Conservation (phyloP, 2,329 filamentous ascomycete species). For the Mycosphaerelloides madeirae region DNA sequence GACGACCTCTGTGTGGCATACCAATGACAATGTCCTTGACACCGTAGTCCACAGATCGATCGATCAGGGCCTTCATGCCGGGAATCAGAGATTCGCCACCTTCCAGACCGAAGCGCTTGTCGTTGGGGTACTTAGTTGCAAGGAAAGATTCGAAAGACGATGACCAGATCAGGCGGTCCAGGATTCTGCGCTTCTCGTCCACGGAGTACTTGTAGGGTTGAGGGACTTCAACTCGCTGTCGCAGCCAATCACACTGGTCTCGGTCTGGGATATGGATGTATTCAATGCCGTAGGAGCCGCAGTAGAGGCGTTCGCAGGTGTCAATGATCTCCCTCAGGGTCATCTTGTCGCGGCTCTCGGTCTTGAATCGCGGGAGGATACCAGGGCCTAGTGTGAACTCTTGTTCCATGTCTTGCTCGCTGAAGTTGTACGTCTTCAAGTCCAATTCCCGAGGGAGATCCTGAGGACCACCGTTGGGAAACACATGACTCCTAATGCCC, state of each 20-base stretch:
- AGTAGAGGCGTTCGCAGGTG: slow-evolving; percentile 93
- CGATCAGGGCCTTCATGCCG: slow-evolving; percentile 98
- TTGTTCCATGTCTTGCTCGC: slow-evolving; percentile 85
- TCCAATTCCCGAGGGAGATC: slow-evolving; percentile 74
- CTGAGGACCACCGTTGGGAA: slow-evolving; percentile 2
- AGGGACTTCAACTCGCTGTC: slow-evolving; percentile 89
- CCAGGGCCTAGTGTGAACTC: slow-evolving; percentile 90
- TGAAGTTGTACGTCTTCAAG: slow-evolving; percentile 91
- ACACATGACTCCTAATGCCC: slow-evolving; percentile 73
- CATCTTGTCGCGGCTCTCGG: slow-evolving; percentile 88
- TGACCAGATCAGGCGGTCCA: slow-evolving; percentile 97
- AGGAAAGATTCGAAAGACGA: slow-evolving; percentile 96
- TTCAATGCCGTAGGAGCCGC: slow-evolving; percentile 93
- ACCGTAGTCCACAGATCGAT: slow-evolving; percentile 95
- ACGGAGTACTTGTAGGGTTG: slow-evolving; percentile 95
- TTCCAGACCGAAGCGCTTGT: slow-evolving; percentile 98
- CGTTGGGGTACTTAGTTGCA: slow-evolving; percentile 96
- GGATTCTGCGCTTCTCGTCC: slow-evolving; percentile 95
- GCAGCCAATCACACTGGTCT: slow-evolving; percentile 96
- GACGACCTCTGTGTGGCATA: slow-evolving; percentile 97
- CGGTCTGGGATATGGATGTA: slow-evolving; percentile 99
- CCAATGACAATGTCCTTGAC: slow-evolving; percentile 99
- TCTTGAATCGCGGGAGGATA: slow-evolving; percentile 90
- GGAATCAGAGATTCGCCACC: slow-evolving; percentile 95
- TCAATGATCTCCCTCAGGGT: slow-evolving; percentile 89